phyloP scores from a whole-genome alignment of 768 basidiomycete genomes.

The Suillus luteus region DNA sequence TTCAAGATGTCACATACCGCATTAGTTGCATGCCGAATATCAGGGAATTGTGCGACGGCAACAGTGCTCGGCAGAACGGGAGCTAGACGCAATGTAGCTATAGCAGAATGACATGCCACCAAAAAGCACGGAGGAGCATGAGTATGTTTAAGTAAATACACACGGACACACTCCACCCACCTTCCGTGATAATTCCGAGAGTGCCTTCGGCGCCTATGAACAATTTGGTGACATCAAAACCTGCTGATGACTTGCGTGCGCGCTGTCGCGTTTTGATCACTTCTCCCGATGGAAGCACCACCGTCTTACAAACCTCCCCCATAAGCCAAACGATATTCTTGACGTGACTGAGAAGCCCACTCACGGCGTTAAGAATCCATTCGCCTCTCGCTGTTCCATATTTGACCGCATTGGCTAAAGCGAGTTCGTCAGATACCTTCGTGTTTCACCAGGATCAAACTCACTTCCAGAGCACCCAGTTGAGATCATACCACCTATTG shows the following conservation, averaged over 20 bases:
- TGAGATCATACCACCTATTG: constrained; percentile 82
- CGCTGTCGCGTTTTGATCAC: constrained; percentile 82
- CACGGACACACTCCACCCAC: constrained; percentile 29
- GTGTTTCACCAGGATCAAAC: constrained; percentile 23
- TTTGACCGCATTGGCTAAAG: constrained; percentile 66
- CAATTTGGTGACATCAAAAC: constrained; percentile 79
- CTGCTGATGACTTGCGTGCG: constrained; percentile 78
- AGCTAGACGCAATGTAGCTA: constrained; percentile 77
- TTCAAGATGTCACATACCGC: constrained; percentile 42
- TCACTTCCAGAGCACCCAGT: constrained; percentile 81
- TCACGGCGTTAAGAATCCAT: constrained; percentile 76
- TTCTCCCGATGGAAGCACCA: constrained; percentile 77
- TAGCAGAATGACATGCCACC: background rate
- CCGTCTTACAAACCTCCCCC: constrained; percentile 48
- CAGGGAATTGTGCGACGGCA: constrained; percentile 51
- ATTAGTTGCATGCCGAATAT: constrained; percentile 41
- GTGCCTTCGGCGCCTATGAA: constrained; percentile 90
- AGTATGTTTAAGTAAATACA: background rate
- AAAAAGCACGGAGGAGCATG: background rate
- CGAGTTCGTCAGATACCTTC: background rate
- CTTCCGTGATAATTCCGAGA: constrained; percentile 82
- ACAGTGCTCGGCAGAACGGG: constrained; percentile 79
- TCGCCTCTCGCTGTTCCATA: constrained; percentile 85
- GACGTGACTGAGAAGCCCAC: constrained; percentile 25
- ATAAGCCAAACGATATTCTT: constrained; percentile 6